A percentile compares a stretch with the other conserved stretches of the same genome.
phyloP scores from a whole-genome alignment of 345 rosid species.

The Citrus cavaleriei region DNA sequence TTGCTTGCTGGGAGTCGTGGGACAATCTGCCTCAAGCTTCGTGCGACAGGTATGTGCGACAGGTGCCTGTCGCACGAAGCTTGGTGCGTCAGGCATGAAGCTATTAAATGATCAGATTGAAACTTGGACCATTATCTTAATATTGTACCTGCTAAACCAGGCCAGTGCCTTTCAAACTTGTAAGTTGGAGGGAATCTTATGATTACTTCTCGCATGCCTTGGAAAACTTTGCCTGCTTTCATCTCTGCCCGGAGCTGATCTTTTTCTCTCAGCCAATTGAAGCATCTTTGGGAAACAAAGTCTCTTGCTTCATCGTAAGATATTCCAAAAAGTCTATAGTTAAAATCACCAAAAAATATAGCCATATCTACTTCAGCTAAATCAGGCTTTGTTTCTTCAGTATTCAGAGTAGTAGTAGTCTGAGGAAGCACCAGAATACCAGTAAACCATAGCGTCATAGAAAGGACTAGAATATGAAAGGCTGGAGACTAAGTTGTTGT shows the following conservation, averaged over 20 bases:
- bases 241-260: constrained; percentile 98
- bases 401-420: constrained; percentile 33
- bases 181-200: constrained; percentile 97
- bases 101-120: background rate
- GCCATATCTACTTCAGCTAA: constrained; percentile 98
- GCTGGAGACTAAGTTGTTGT: background rate
- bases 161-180: constrained; percentile 79
- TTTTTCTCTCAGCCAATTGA: constrained; percentile 97
- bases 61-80: too few relatives aligned
- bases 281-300: constrained; percentile 93
- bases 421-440: constrained; percentile 28
- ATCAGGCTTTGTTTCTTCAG: constrained; percentile 72
- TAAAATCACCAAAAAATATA: constrained; percentile 94
- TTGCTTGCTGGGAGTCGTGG: too few relatives aligned
- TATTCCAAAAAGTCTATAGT: constrained; percentile 93
- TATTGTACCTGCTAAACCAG: constrained; percentile 87
- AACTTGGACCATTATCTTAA: background rate
- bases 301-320: constrained; percentile 99
- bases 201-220: constrained; percentile 98
- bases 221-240: constrained; percentile 95
- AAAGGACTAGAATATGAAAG: background rate
- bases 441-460: background rate
- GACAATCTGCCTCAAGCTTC: too few relatives aligned
- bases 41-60: too few relatives aligned
- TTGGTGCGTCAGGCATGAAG: background rate